phyloP scores from a whole-genome alignment of 148 eudicot species.

The Vaccinium myrtillus region DNA sequence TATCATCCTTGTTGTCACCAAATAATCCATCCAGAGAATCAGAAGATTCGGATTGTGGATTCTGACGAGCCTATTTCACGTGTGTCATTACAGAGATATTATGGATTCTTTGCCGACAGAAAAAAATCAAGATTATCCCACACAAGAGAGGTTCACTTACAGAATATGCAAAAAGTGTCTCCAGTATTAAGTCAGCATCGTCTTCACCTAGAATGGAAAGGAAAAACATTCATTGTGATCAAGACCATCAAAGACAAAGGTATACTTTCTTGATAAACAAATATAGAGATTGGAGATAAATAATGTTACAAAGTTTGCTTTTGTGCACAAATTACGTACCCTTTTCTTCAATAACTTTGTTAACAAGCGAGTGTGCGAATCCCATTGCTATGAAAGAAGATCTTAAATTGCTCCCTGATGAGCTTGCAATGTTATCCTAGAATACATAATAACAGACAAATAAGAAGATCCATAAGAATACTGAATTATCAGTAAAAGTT shows the following conservation, averaged over 20 bases:
- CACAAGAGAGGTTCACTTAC: constrained; percentile 45
- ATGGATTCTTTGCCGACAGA: not conserved
- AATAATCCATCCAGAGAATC: constrained; percentile 34
- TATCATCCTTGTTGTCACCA: constrained; percentile 23
- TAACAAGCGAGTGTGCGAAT: constrained; percentile 66
- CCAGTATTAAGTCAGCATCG: constrained; percentile 66
- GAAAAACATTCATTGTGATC: not conserved
- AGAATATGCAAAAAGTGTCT: constrained; percentile 66
- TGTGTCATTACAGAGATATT: not conserved
- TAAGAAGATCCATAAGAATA: constrained; percentile 3
- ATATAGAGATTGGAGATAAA: not conserved
- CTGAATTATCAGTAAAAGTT: not conserved
- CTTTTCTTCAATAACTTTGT: constrained; percentile 65
- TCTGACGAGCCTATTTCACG: constrained; percentile 32
- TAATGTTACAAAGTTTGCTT: not conserved
- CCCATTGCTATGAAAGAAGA: constrained; percentile 88
- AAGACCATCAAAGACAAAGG: constrained; percentile 3
- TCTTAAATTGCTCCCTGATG: constrained; percentile 75
- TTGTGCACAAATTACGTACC: constrained; percentile 33
- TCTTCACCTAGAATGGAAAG: constrained; percentile 59
- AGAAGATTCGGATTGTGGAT: constrained; percentile 43
- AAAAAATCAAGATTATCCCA: not conserved
- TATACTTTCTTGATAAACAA: constrained; percentile 8
- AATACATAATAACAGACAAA: constrained; percentile 9
- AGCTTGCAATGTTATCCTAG: constrained; percentile 83